These are phyloP conservation scores for Logfia minima DNA, from an alignment of 129 eudicot genomes.

Conservation along the genomic window DNA sequence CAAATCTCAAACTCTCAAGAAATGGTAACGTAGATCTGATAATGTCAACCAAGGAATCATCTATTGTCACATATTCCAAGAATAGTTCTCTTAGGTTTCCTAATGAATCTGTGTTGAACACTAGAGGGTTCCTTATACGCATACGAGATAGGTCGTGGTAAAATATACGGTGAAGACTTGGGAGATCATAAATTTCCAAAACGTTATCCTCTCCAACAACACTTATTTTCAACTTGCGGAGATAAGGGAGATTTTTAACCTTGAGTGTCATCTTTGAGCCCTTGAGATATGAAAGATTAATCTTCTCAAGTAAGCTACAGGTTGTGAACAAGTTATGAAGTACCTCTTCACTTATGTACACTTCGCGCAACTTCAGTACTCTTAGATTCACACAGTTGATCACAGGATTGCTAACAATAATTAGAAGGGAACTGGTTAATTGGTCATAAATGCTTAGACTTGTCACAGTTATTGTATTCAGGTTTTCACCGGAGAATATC, in stretches of 20 bases:
- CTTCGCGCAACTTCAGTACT: background rate
- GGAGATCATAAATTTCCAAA: constrained; percentile 12
- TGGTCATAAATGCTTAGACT: background rate
- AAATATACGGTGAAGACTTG: background rate
- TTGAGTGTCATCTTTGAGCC: background rate
- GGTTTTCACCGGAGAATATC: constrained; percentile 12
- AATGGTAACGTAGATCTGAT: background rate
- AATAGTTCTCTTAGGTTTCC: background rate
- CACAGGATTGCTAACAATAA: background rate
- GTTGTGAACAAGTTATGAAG: constrained; percentile 4
- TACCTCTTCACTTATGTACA: background rate
- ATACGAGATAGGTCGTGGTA: too few relatives aligned
- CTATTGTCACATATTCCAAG: background rate
- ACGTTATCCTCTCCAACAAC: background rate
- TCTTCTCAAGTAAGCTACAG: background rate
- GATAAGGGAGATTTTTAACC: background rate
- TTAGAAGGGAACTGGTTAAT: background rate
- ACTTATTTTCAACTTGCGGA: background rate
- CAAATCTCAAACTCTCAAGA: constrained; percentile 8
- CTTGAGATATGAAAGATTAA: background rate
- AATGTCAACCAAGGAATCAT: background rate
- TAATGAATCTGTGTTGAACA: background rate
- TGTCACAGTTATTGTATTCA: background rate
- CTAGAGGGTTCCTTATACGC: background rate
- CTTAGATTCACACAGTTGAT: background rate